These are phyloP conservation scores for Globisporangium perplexum DNA, from an alignment of 352 stramenopile species.

Conservation along the genomic window DNA sequence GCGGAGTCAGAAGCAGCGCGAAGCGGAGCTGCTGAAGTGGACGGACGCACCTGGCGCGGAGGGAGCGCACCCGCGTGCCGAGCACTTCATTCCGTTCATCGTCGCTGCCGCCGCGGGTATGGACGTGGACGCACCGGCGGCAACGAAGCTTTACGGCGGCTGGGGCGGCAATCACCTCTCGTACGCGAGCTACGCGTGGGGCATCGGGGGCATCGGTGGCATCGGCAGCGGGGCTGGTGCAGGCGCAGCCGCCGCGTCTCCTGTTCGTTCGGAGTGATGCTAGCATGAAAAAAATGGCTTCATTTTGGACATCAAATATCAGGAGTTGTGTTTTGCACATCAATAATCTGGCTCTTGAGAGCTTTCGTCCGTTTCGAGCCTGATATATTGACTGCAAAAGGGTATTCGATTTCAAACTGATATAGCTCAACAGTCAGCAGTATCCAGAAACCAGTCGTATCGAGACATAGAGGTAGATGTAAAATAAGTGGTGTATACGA, in stretches of 20 bases:
- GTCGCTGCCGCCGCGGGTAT: slow-evolving; percentile 47
- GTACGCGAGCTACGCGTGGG: slow-evolving; percentile 39
- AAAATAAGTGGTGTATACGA: no score
- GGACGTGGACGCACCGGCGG: slow-evolving; percentile 22
- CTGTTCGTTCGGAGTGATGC: background rate
- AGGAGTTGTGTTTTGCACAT: no score
- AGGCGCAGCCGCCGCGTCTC: background rate
- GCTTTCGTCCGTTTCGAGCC: background rate
- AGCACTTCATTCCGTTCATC: slow-evolving; percentile 58
- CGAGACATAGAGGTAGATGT: no score
- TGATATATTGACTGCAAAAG: background rate
- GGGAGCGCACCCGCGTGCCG: slow-evolving; percentile 30
- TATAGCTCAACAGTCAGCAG: background rate
- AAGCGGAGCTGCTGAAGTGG: slow-evolving; percentile 37
- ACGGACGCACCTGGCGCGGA: slow-evolving; percentile 27
- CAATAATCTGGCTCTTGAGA: background rate
- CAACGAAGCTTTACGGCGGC: slow-evolving; percentile 30
- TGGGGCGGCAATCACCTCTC: slow-evolving; percentile 32
- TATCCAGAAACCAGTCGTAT: no score
- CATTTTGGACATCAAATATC: no score
- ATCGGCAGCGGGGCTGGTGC: no score
- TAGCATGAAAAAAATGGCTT: no score
- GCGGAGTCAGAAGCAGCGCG: slow-evolving; percentile 24
- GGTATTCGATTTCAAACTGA: background rate
- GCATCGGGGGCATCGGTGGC: slow-evolving; percentile 2